phyloP scores from a whole-genome alignment of 257 asterid species.

The Nicotiana noctiflora region DNA sequence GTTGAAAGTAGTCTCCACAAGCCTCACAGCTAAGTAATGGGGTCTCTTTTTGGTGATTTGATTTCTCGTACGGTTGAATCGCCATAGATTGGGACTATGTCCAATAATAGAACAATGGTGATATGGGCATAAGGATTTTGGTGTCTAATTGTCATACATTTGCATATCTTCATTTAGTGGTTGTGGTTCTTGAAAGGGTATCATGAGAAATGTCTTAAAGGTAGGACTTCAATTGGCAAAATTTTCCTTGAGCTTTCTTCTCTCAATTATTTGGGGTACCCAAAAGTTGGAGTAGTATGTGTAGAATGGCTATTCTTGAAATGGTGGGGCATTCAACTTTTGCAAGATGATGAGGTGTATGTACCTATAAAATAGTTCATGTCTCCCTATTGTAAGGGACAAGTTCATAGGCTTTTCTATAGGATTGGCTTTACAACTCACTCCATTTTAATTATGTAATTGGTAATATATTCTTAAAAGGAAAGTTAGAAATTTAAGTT shows the following conservation, averaged over 20 bases:
- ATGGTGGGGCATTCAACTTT: not conserved
- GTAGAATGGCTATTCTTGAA: not conserved
- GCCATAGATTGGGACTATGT: not conserved
- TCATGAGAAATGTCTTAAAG: too few species aligned
- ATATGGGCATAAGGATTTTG: constrained; percentile 9
- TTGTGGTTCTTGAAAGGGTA: not conserved
- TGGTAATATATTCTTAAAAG: too few species aligned
- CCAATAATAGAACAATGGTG: not conserved
- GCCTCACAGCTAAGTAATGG: constrained; percentile 23
- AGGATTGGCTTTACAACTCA: not conserved
- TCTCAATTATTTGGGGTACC: constrained; percentile 12
- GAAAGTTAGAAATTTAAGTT: too few species aligned
- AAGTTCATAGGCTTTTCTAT: not conserved
- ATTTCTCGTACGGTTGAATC: constrained; percentile 22
- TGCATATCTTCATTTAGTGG: not conserved
- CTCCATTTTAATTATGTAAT: not conserved
- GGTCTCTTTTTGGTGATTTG: constrained; percentile 14
- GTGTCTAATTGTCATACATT: constrained; percentile 17
- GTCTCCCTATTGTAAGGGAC: not conserved
- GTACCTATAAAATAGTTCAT: not conserved
- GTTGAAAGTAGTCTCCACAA: not conserved
- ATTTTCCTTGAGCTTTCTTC: constrained; percentile 1
- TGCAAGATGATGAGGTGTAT: not conserved
- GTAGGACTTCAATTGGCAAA: not conserved
- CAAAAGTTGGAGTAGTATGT: constrained; percentile 15